A percentile compares a stretch with the other conserved stretches of the same genome.
These are phyloP conservation scores for Lentinula edodes DNA, from an alignment of 768 basidiomycete genomes.

Conservation along the genomic window DNA sequence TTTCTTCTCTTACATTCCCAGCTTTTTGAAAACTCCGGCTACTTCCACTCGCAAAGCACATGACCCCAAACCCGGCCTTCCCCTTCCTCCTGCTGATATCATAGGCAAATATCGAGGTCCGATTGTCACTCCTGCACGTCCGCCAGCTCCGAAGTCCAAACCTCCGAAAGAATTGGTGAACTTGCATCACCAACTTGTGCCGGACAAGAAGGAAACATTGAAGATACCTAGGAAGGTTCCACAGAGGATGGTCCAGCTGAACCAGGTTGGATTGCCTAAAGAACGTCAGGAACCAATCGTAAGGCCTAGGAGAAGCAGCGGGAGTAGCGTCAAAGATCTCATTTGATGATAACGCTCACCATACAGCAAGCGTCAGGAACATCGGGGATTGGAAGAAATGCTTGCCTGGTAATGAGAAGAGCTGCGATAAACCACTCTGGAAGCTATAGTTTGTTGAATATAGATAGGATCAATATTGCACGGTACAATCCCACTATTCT, in stretches of 20 bases:
- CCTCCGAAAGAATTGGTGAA: constrained; percentile 64
- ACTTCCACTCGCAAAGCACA: constrained; percentile 15
- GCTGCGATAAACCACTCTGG: neutral
- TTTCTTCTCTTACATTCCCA: constrained; percentile 57
- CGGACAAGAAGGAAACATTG: constrained; percentile 25
- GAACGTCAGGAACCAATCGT: constrained; percentile 16
- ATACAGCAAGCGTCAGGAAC: neutral
- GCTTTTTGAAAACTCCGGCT: constrained; percentile 32
- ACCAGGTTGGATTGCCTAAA: constrained; percentile 35
- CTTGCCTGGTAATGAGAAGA: neutral
- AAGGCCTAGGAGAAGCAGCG: constrained; percentile 54
- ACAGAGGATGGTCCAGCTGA: constrained; percentile 49
- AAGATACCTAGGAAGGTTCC: constrained; percentile 39
- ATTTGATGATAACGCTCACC: neutral
- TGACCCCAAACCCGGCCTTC: constrained; percentile 34
- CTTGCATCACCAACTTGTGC: constrained; percentile 49
- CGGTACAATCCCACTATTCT: too few relatives aligned
- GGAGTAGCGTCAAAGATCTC: constrained; percentile 68
- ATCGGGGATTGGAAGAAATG: neutral
- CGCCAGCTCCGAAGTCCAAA: constrained; percentile 34
- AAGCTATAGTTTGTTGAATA: neutral
- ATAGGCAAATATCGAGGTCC: constrained; percentile 48
- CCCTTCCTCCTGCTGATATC: constrained; percentile 52
- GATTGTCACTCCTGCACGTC: constrained; percentile 53
- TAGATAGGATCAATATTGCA: too few relatives aligned